Conservation (phyloP, 306 rosid genomes). For the Cicer yamashitae region DNA sequence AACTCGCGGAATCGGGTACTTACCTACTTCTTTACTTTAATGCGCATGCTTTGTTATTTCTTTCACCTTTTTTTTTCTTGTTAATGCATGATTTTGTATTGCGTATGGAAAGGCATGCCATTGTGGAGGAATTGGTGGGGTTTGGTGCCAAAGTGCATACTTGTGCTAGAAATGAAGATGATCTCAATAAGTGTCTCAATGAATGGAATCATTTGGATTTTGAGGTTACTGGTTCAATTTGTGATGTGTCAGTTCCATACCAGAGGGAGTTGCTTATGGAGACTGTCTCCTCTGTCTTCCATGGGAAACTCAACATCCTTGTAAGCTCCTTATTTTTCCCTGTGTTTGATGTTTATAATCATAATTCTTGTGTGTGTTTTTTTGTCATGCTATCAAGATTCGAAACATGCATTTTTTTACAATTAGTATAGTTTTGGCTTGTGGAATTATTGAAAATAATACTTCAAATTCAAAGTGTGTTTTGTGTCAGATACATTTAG, state of each 20-base stretch:
- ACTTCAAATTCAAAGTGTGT: too few relatives aligned
- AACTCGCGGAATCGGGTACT: constrained; percentile 77
- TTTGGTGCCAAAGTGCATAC: constrained; percentile 86
- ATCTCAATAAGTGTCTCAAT: constrained; percentile 56
- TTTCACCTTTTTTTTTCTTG: constrained; percentile 21
- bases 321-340: constrained; percentile 47
- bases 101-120: constrained; percentile 57
- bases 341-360: constrained; percentile 8
- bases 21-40: constrained; percentile 16
- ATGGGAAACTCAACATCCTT: constrained; percentile 79
- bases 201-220: constrained; percentile 67
- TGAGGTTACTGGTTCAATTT: constrained; percentile 69
- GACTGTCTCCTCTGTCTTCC: constrained; percentile 58
- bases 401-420: constrained; percentile 3
- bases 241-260: constrained; percentile 63
- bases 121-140: constrained; percentile 74
- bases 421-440: background rate
- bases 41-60: constrained; percentile 4
- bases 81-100: constrained; percentile 34
- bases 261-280: constrained; percentile 70
- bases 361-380: background rate
- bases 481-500: too few relatives aligned
- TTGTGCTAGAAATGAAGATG: constrained; percentile 62
- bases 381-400: background rate
- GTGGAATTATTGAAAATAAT: background rate